These are phyloP conservation scores for Beauveria asiatica DNA, from an alignment of 2,329 filamentous ascomycete species.

Conservation along the genomic window DNA sequence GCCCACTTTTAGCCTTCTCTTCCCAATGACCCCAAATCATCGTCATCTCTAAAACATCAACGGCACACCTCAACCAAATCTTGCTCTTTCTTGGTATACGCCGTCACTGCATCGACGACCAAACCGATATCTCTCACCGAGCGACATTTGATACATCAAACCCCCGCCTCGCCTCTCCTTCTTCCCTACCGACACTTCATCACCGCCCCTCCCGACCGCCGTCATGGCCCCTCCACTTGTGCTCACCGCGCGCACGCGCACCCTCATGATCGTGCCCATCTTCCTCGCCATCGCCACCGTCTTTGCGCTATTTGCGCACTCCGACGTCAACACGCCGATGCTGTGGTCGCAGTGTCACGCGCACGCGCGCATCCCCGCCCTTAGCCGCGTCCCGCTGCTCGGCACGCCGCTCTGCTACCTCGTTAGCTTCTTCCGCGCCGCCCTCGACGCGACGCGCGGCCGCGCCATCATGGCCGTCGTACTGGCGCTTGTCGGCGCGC, in stretches of 20 bases:
- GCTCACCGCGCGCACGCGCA: conserved; percentile 32
- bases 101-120: not conserved
- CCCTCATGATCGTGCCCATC: conserved; percentile 41
- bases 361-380: conserved; percentile 33
- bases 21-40: not conserved
- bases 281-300: conserved; percentile 36
- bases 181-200: no score
- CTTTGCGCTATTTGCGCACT: conserved; percentile 34
- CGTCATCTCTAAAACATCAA: not conserved
- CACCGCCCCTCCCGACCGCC: not conserved
- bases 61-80: not conserved
- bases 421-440: conserved; percentile 40
- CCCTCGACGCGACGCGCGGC: conserved; percentile 33
- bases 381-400: conserved; percentile 36
- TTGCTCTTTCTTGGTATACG: not conserved
- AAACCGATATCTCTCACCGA: not conserved
- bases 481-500: conserved; percentile 35
- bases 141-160: no score
- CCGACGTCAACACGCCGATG: conserved; percentile 42
- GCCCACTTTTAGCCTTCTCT: not conserved
- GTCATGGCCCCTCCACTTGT: conserved; percentile 4
- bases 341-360: conserved; percentile 47
- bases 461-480: conserved; percentile 32
- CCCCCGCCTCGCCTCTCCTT: no score
- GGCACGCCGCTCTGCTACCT: conserved; percentile 41